Percentiles rank a stretch among this genome's conserved stretches.
These are phyloP conservation scores for Kodamaea fukazawae DNA, from an alignment of 805 yeast species.

Conservation along the genomic window DNA sequence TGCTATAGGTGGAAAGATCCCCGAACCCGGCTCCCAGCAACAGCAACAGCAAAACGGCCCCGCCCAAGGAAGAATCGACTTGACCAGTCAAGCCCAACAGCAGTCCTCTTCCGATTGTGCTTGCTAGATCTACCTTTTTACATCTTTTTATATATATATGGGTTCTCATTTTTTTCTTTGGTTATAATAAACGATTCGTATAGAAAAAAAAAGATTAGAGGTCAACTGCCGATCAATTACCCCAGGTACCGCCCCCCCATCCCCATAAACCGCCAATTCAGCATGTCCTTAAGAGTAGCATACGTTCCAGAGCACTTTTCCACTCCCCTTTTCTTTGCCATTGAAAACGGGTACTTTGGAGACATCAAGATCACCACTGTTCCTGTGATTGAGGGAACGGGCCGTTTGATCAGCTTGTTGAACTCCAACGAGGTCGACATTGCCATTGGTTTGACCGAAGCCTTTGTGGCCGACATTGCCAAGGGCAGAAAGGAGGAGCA, in stretches of 20 bases:
- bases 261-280: no score
- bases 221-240: no score
- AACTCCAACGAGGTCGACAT: slow-evolving; percentile 64
- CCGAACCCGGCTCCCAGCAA: slow-evolving; percentile 33
- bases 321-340: slow-evolving; percentile 78
- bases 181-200: slow-evolving; percentile 2
- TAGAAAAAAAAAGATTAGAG: no score
- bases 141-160: background rate
- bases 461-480: slow-evolving; percentile 79
- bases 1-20: slow-evolving; percentile 85
- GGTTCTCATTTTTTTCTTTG: background rate
- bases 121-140: slow-evolving; percentile 14
- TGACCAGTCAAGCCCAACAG: slow-evolving; percentile 17
- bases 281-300: slow-evolving; percentile 54
- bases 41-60: slow-evolving; percentile 12
- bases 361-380: slow-evolving; percentile 55
- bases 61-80: slow-evolving; percentile 34
- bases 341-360: slow-evolving; percentile 53
- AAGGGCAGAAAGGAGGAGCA: slow-evolving; percentile 52
- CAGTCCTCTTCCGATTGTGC: slow-evolving; percentile 18
- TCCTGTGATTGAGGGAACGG: slow-evolving; percentile 84
- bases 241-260: no score
- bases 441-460: slow-evolving; percentile 90
- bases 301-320: slow-evolving; percentile 91
- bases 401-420: slow-evolving; percentile 75